Evolutionary conservation across 345 rosid species (phyloP).

Genomic region (Lagerstroemia speciosa): DNA sequence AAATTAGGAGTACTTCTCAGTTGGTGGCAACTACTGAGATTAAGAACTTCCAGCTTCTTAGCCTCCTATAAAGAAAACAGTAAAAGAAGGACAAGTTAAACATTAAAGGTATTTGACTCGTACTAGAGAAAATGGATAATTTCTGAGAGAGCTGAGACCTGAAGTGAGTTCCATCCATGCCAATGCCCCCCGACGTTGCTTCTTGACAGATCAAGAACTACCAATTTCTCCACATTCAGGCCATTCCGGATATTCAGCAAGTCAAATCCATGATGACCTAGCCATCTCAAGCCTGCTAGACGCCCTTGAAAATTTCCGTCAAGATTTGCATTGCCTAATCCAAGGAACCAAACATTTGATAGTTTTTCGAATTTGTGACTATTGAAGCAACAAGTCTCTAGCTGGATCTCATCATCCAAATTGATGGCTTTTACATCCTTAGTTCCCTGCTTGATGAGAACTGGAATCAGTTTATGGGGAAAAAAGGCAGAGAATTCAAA

Average conservation of each 20-base stretch:
- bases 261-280: constrained; percentile 2
- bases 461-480: background rate
- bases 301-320: background rate
- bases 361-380: background rate
- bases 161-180: background rate
- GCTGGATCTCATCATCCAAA: background rate
- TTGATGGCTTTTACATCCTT: background rate
- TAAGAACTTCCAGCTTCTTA: constrained; percentile 3
- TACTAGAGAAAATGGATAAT: background rate
- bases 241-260: background rate
- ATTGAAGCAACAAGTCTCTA: background rate
- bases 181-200: constrained; percentile 7
- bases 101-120: background rate
- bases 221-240: background rate
- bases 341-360: background rate
- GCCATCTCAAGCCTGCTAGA: constrained; percentile 3
- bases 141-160: background rate
- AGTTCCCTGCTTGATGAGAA: background rate
- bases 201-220: constrained; percentile 8
- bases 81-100: background rate
- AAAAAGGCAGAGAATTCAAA: background rate
- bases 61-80: background rate
- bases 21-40: constrained; percentile 6
- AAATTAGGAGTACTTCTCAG: constrained; percentile 9
- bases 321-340: constrained; percentile 2